Base-by-base conservation (phyloP, 2,329 filamentous ascomycete species). In the Xylariales sp. region DNA sequence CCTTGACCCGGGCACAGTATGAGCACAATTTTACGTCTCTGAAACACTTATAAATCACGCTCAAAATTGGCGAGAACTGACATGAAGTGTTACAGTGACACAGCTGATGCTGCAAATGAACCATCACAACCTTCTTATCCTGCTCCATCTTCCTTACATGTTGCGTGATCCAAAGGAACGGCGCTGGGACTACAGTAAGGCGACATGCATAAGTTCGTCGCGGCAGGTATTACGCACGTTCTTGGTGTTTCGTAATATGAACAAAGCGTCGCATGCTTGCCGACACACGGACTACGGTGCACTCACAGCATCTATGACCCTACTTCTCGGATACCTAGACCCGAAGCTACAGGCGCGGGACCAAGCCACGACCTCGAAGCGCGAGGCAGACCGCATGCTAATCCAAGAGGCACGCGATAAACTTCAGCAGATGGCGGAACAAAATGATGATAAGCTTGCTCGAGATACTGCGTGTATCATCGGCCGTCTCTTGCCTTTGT, bases 101-200 rank as follows among this genome's bases (percentile, higher is more conserved):
- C 78, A 79, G 5, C 70, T 83, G 6, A 81, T 85, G 72, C 74
- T 83, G 6, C 86, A 88, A 65, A 79, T 88, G 53, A 80, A 82
- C 2, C 84, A 88, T 68, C 83, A 84, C 70, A 81, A 83, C 41
- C 79, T 88, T 3, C 76, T 87, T 7, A 81, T 85, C 41, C 80
- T 85, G 8, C 80, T 88, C 0, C 86, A 89, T 67, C 79, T 89
- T 1, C 87, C 86, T 0, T 87, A 85, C 67, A 83, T 88, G 76
- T 80, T 88, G 10, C 81, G 79, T 30, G 76, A 80, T 43, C 73
- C 78, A 0, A 71, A 75, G 23, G 79, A 80, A 18, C 76, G 76
- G 6, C 79, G 80, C 16, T 82, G 83, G 62, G 81, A 84, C 23
- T 83, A 85, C 71, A 85, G 82, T 70, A 85, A 83, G 63, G 80